Conservation (phyloP, 2,329 filamentous ascomycete species). For the Botrytis hyacinthi region DNA sequence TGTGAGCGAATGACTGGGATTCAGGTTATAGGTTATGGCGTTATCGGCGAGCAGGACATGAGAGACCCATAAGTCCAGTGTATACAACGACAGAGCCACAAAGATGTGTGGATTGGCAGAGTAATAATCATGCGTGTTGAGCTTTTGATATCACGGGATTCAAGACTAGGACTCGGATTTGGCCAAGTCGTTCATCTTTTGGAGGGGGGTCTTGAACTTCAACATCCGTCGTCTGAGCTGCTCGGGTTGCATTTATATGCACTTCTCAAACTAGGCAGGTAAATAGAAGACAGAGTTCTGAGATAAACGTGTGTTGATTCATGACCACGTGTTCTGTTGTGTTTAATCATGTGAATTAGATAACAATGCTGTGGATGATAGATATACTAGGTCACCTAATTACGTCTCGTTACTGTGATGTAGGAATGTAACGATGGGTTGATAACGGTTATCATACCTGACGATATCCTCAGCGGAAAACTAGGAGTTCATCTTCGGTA, state of each 20-base stretch:
- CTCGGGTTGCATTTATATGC: background rate
- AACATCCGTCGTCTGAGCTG: background rate
- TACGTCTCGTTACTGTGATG: background rate
- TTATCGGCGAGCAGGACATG: conserved; percentile 2
- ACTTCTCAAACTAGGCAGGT: background rate
- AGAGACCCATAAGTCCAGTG: background rate
- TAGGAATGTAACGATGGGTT: background rate
- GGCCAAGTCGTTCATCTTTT: background rate
- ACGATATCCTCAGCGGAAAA: background rate
- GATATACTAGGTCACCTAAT: background rate
- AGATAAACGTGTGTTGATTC: background rate
- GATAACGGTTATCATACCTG: background rate
- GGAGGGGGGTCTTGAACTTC: no score
- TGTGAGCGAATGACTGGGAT: background rate
- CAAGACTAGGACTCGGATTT: background rate
- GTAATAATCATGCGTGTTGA: background rate
- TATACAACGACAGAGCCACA: background rate
- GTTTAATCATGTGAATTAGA: background rate
- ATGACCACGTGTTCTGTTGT: background rate
- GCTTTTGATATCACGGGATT: background rate
- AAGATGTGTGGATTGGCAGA: background rate
- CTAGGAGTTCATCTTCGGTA: background rate
- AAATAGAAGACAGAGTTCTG: background rate
- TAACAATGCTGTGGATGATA: background rate
- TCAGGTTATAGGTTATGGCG: conserved; percentile 8